These are phyloP conservation scores for Corylus americana DNA, from an alignment of 306 rosid species.

Conservation along the genomic window DNA sequence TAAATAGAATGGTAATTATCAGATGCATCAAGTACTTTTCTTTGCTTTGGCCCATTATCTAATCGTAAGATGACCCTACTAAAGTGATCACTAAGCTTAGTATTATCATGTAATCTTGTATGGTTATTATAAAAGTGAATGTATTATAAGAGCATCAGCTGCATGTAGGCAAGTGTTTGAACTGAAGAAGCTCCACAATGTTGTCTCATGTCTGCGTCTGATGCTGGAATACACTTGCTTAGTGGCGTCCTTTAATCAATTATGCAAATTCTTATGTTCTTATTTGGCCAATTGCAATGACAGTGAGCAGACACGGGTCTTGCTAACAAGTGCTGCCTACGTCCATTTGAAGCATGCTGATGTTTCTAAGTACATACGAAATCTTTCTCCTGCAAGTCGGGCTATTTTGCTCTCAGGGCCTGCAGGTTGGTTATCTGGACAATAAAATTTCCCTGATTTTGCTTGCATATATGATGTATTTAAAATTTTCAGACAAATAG, in stretches of 20 bases:
- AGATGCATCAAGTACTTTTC: background rate
- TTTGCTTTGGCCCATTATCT: background rate
- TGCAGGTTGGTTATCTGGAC: conserved; percentile 53
- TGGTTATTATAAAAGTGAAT: background rate
- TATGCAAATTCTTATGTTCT: background rate
- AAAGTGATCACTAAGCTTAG: background rate
- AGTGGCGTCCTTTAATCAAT: background rate
- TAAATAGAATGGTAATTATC: background rate
- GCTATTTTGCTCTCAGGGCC: conserved; percentile 96
- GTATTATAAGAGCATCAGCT: background rate
- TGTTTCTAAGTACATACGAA: conserved; percentile 78
- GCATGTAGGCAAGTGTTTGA: background rate
- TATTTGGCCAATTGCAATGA: background rate
- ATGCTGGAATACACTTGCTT: background rate
- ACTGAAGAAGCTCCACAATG: background rate
- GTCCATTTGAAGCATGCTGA: conserved; percentile 89
- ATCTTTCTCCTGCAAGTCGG: conserved; percentile 94
- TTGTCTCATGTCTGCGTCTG: background rate
- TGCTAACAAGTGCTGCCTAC: conserved; percentile 94
- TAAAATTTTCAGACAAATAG: background rate
- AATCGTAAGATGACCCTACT: background rate
- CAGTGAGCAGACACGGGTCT: conserved; percentile 87
- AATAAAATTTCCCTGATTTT: background rate
- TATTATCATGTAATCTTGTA: background rate
- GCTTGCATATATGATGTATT: background rate